These are phyloP conservation scores for Pelagomonas calceolata DNA, from an alignment of 108 stramenopile species.

Conservation along the genomic window DNA sequence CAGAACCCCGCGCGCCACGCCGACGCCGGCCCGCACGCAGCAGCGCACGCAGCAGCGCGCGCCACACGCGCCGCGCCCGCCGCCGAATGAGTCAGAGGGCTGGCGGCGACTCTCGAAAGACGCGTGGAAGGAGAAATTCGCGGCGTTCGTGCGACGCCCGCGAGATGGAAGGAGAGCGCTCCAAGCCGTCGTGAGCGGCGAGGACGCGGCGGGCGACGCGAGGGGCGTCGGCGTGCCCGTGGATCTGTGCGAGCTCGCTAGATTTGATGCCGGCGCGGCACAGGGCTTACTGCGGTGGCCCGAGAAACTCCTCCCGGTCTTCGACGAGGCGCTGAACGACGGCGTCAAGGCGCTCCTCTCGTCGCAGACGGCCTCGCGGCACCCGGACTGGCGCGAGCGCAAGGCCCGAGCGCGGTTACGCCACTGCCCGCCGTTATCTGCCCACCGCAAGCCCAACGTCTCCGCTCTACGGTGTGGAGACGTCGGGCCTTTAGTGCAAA, in stretches of 20 bases:
- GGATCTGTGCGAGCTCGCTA: not conserved
- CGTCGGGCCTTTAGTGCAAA: constrained; percentile 77
- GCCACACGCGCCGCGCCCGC: too few relatives aligned
- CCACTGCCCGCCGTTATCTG: constrained; percentile 69
- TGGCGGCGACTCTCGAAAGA: too few relatives aligned
- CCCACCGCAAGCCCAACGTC: constrained; percentile 57
- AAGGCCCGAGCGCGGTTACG: constrained; percentile 73
- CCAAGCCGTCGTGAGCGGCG: too few relatives aligned
- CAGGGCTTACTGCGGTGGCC: not conserved
- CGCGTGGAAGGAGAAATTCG: too few relatives aligned
- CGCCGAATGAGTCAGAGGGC: too few relatives aligned
- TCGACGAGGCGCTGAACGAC: not conserved
- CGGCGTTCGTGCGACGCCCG: too few relatives aligned
- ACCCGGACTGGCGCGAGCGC: not conserved
- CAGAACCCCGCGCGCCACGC: too few relatives aligned
- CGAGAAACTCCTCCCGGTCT: not conserved
- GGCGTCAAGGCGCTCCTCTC: not conserved
- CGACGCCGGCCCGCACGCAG: too few relatives aligned
- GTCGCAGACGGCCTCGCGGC: not conserved
- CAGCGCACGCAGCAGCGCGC: too few relatives aligned
- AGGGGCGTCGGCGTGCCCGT: not conserved
- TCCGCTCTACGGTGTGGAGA: constrained; percentile 56
- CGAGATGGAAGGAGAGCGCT: too few relatives aligned
- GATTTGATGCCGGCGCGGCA: not conserved
- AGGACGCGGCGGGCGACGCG: not conserved